Conservation (phyloP, 2,329 filamentous ascomycete species). For the Aureobasidium sp. region DNA sequence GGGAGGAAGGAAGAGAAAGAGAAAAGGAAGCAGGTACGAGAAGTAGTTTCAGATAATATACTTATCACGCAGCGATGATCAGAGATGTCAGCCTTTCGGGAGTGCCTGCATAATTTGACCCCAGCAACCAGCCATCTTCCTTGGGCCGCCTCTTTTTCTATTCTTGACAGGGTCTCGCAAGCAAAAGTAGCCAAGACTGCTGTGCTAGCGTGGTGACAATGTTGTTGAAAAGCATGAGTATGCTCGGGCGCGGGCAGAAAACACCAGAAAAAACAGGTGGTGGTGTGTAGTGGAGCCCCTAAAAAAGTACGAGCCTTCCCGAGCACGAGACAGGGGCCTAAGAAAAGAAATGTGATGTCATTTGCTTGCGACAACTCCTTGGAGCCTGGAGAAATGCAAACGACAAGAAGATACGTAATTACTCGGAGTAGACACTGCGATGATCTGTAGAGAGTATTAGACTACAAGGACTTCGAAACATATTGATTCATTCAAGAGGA, state of each 20-base stretch:
- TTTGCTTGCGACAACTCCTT: conserved; percentile 9
- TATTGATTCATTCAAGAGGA: not conserved
- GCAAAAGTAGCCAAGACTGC: not conserved
- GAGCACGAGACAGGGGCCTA: conserved; percentile 8
- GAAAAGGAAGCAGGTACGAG: not conserved
- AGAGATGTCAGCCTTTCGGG: conserved; percentile 5
- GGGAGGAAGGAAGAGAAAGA: not conserved
- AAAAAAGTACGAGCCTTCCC: conserved; percentile 7
- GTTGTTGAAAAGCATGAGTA: conserved; percentile 11
- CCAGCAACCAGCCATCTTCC: conserved; percentile 10
- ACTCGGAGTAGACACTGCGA: not conserved
- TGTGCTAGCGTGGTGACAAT: conserved; percentile 2
- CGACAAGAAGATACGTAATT: not conserved
- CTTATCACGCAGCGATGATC: conserved; percentile 8
- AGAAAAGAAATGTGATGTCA: conserved; percentile 7
- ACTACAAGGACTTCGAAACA: not conserved
- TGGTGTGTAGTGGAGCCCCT: conserved; percentile 9
- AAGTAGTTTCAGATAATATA: conserved; percentile 7
- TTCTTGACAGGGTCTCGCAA: not conserved
- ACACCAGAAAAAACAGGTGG: not conserved
- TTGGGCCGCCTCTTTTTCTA: conserved; percentile 6
- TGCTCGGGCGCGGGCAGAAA: conserved; percentile 1
- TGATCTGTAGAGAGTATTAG: too few relatives aligned
- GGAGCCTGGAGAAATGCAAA: not conserved
- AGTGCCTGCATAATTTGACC: conserved; percentile 11